Evolutionary conservation across 768 basidiomycete species (phyloP).

Genomic region (Naganishia vaughanmartiniae): DNA sequence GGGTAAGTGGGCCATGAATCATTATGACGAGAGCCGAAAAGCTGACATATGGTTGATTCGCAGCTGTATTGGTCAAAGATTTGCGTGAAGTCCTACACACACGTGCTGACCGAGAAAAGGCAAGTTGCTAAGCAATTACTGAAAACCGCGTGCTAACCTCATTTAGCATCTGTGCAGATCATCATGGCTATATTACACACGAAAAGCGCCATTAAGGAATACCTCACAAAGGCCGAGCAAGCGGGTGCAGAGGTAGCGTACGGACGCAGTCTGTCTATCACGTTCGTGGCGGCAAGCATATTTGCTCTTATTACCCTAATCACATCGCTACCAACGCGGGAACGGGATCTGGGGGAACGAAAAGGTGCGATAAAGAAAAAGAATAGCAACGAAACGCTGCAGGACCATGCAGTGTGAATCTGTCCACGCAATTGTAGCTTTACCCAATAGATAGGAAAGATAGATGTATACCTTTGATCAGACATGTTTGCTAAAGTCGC

Average conservation of each 20-base stretch:
- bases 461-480: neutral
- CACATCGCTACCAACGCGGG: slow-evolving; percentile 24
- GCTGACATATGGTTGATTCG: neutral
- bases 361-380: neutral
- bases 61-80: slow-evolving; percentile 38
- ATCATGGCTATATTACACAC: slow-evolving; percentile 46
- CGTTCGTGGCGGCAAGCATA: slow-evolving; percentile 29
- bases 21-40: neutral
- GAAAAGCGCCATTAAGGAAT: slow-evolving; percentile 43
- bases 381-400: slow-evolving; percentile 13
- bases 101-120: slow-evolving; percentile 34
- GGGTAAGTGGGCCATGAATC: slow-evolving; percentile 1
- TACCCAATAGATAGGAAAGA: neutral
- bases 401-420: neutral
- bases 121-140: slow-evolving; percentile 9
- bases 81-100: slow-evolving; percentile 31
- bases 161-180: slow-evolving; percentile 26
- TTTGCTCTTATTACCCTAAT: slow-evolving; percentile 21
- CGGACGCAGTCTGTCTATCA: slow-evolving; percentile 35
- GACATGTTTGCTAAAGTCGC: neutral
- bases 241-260: slow-evolving; percentile 40
- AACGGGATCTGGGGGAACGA: slow-evolving; percentile 25
- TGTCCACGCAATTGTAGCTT: neutral
- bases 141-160: neutral
- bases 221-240: slow-evolving; percentile 33